These are phyloP conservation scores for Diutina neorugosa DNA, from an alignment of 1,139 yeast genomes.

Conservation along the genomic window DNA sequence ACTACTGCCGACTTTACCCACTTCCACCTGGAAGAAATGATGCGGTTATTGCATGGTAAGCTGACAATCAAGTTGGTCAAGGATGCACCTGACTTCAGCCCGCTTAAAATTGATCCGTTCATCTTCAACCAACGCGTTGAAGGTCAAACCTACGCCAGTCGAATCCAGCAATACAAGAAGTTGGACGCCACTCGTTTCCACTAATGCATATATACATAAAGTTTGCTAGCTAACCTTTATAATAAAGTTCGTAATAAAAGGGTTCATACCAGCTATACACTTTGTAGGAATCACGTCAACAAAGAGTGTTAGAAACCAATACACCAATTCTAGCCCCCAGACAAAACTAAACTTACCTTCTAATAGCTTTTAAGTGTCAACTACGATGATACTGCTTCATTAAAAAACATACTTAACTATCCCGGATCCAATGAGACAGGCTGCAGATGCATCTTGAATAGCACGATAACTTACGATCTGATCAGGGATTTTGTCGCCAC, in stretches of 20 bases:
- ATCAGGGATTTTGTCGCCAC: neutral
- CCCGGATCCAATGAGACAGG: too few relatives aligned
- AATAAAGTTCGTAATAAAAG: neutral
- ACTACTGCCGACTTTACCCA: neutral
- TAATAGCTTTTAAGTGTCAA: too few relatives aligned
- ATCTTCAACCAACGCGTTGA: neutral
- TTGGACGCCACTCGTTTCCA: neutral
- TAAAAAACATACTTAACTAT: too few relatives aligned
- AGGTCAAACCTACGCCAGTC: neutral
- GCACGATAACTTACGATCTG: too few relatives aligned
- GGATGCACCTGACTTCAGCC: neutral
- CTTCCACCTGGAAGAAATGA: constrained; percentile 1
- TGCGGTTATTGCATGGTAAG: neutral
- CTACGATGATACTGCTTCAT: too few relatives aligned
- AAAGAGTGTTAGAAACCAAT: too few relatives aligned
- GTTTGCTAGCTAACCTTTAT: neutral
- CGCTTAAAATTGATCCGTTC: neutral
- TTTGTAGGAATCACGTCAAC: too few relatives aligned
- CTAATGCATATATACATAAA: neutral
- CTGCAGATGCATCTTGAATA: too few relatives aligned
- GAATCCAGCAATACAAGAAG: neutral
- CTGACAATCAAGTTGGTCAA: neutral
- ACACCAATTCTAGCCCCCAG: too few relatives aligned
- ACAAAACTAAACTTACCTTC: too few relatives aligned
- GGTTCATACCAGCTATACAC: too few relatives aligned